Conservation (phyloP, 148 eudicot species). For the Agrostemma githago region DNA sequence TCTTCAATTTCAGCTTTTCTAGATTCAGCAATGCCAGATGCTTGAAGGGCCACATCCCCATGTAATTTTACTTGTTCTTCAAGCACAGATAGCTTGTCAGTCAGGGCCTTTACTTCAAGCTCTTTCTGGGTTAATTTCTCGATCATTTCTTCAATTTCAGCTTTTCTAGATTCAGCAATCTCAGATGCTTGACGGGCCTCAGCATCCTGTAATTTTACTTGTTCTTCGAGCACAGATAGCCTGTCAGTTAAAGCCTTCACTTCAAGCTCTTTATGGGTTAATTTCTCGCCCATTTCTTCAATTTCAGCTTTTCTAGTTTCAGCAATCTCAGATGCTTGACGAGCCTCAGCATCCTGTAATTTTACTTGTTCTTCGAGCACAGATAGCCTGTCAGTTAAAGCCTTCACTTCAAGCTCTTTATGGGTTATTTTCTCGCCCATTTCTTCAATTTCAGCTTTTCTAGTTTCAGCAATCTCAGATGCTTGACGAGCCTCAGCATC, state of each 20-base stretch:
- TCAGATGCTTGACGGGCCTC: conserved; percentile 22
- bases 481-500: conserved; percentile 28
- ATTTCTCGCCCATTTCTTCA: conserved; percentile 22
- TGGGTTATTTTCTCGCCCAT: conserved; percentile 25
- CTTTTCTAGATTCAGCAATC: conserved; percentile 23
- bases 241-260: conserved; percentile 21
- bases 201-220: conserved; percentile 24
- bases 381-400: conserved; percentile 23
- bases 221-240: conserved; percentile 23
- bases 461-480: conserved; percentile 19
- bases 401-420: conserved; percentile 24
- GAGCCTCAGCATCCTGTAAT: conserved; percentile 22
- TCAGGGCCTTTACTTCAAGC: conserved; percentile 21
- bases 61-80: conserved; percentile 24
- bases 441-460: conserved; percentile 25
- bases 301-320: conserved; percentile 25
- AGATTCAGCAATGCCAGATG: conserved; percentile 23
- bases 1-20: conserved; percentile 31
- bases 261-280: conserved; percentile 27
- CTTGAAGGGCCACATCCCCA: conserved; percentile 24
- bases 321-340: conserved; percentile 22
- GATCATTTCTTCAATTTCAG: conserved; percentile 22
- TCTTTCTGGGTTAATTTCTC: conserved; percentile 30
- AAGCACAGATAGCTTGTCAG: conserved; percentile 21
- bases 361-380: conserved; percentile 25